Evolutionary conservation across 192 early-diverging fungal genomes (phyloP).

Genomic region (Chytriomyces sp.): DNA sequence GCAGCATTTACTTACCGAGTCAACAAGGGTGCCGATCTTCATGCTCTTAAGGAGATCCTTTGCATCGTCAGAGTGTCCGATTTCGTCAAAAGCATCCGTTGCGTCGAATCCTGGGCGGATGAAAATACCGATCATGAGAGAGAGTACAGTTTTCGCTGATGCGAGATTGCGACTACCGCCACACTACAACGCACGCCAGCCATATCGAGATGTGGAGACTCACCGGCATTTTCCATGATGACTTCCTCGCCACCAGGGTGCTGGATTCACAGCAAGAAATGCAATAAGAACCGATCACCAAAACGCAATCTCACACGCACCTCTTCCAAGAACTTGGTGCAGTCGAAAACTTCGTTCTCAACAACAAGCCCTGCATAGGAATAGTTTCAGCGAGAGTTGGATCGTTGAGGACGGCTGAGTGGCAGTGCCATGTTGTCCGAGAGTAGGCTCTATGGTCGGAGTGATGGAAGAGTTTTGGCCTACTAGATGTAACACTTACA

Average conservation of each 20-base stretch:
- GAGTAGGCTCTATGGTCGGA: not conserved
- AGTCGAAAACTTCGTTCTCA: constrained; percentile 59
- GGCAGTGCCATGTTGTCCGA: not conserved
- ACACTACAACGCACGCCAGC: too few species aligned
- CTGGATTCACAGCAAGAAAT: constrained; percentile 44
- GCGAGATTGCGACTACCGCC: not conserved
- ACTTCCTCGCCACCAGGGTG: constrained; percentile 99
- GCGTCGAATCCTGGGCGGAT: constrained; percentile 66
- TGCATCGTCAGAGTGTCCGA: constrained; percentile 96
- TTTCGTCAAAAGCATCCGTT: constrained; percentile 93
- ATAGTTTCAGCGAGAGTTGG: constrained; percentile 20
- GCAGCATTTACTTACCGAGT: constrained; percentile 20
- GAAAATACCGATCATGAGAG: not conserved
- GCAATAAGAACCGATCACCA: not conserved
- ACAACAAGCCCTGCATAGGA: constrained; percentile 48
- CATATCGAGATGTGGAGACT: constrained; percentile 2
- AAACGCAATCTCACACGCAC: constrained; percentile 5
- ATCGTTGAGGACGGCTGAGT: not conserved
- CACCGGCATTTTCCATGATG: constrained; percentile 86
- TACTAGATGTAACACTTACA: constrained; percentile 49
- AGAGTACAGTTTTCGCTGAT: not conserved
- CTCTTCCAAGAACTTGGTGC: constrained; percentile 61
- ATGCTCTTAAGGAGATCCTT: constrained; percentile 78
- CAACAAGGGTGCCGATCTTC: constrained; percentile 72
- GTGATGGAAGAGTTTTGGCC: not conserved